Evolutionary conservation across 345 rosid species (phyloP), one percentile per base, ranked within the genome.

Genomic region (Aquilaria yunnanensis): DNA sequence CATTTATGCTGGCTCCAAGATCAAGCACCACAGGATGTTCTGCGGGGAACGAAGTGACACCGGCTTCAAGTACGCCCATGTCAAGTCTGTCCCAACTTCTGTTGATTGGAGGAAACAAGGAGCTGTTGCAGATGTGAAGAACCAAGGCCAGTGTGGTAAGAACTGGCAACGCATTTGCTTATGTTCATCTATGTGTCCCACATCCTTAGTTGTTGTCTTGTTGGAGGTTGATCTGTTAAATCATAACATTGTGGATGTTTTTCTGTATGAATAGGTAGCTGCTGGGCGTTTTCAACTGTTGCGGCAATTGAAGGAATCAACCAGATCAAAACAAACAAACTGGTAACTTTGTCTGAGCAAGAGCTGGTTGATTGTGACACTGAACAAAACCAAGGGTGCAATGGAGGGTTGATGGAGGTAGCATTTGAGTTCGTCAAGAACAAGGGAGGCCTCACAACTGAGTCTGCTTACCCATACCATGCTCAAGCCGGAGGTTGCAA

Each of bases 71-170:
- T 83, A 86, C 63, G 84, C 66, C 70, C 77, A 83, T 5, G 75
- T 72, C 29, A 59, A 63, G 2, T 2, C 6, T 0, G 63, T 79
- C 34, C 90, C 89, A 0, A 5, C 75, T 0, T 78, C 92, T 0
- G 78, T 90, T 66, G 96, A 90, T 60, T 88, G 96, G 96, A 79
- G 97, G 74, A 57, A 74, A 70, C 82, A 77, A 66, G 97, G 96
- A 1, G 92, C 90, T 2, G 92, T 90, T 67, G 75, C 83, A 34
- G 60, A 56, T 47, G 80, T 90, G 51, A 90, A 90, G 82, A 81
- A 90, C 62, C 97, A 90, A 72, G 92, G 92, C 65, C 66, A 64
- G 10, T 87, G 97, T 55, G 92, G 97, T 90, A 74, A 64, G 69
- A 8, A 13, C 53, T 76, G 33, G 30, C 53, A 53, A 51, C 16